These are phyloP conservation scores for Plantago elongata DNA, from an alignment of 257 asterid species.

Conservation along the genomic window DNA sequence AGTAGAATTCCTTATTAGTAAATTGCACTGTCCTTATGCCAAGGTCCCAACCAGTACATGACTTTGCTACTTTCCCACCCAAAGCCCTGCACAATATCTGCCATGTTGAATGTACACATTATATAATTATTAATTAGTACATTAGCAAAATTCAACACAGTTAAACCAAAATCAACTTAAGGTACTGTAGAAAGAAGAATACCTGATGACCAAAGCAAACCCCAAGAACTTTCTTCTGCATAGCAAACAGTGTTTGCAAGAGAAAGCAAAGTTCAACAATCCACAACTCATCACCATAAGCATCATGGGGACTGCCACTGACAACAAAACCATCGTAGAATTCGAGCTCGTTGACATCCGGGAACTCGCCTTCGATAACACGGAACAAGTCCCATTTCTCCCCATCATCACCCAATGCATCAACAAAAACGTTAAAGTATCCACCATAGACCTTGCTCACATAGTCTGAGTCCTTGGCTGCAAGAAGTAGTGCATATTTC, in stretches of 20 bases:
- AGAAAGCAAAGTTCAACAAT: conserved; percentile 39
- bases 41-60: conserved; percentile 72
- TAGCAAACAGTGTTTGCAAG: conserved; percentile 37
- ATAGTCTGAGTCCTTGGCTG: conserved; percentile 65
- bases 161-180: neutral
- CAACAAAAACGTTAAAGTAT: conserved; percentile 47
- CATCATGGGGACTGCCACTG: conserved; percentile 67
- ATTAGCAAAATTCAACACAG: neutral
- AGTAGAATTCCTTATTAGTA: conserved; percentile 30
- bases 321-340: conserved; percentile 56
- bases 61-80: conserved; percentile 64
- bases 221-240: conserved; percentile 61
- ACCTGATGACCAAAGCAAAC: conserved; percentile 74
- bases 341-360: conserved; percentile 43
- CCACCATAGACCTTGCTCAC: conserved; percentile 60
- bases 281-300: conserved; percentile 56
- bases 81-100: conserved; percentile 64
- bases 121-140: neutral
- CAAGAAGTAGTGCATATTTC: no score
- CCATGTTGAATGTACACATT: neutral
- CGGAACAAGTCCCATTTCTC: conserved; percentile 51
- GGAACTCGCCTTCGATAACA: conserved; percentile 48
- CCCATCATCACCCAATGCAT: conserved; percentile 65
- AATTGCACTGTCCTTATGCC: conserved; percentile 56
- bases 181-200: neutral